Percentiles rank a stretch among this genome's conserved stretches.
Conservation (phyloP, 257 asterid genomes). For the Nicotiana tomentosiformis region DNA sequence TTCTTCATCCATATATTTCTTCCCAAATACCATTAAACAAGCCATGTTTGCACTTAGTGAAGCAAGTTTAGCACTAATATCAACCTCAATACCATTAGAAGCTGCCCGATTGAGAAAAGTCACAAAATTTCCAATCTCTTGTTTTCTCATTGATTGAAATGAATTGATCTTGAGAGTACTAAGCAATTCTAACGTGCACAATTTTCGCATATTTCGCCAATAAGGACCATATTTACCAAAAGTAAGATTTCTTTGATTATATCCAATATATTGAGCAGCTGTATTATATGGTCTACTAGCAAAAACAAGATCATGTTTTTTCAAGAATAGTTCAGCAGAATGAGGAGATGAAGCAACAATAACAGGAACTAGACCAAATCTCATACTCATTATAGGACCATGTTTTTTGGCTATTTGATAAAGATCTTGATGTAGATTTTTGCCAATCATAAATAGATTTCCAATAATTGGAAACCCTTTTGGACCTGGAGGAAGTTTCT, state of each 20-base stretch:
- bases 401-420: constrained; percentile 7
- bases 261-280: neutral
- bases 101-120: constrained; percentile 11
- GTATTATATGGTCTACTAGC: constrained; percentile 5
- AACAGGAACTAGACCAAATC: neutral
- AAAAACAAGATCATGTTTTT: constrained; percentile 10
- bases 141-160: constrained; percentile 14
- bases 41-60: constrained; percentile 6
- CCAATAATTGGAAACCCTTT: constrained; percentile 18
- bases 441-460: constrained; percentile 9
- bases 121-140: constrained; percentile 3
- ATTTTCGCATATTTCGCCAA: constrained; percentile 19
- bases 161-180: neutral
- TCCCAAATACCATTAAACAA: constrained; percentile 20
- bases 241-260: constrained; percentile 7
- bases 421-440: constrained; percentile 21
- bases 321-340: constrained; percentile 17
- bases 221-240: constrained; percentile 7
- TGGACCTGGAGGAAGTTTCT: neutral
- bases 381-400: constrained; percentile 19
- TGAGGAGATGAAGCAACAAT: constrained; percentile 19
- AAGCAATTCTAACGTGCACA: constrained; percentile 10
- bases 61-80: constrained; percentile 7
- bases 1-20: constrained; percentile 13
- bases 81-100: neutral